Evolutionary conservation across 192 early-diverging fungal species (phyloP).

Genomic region (Podila verticillata): DNA sequence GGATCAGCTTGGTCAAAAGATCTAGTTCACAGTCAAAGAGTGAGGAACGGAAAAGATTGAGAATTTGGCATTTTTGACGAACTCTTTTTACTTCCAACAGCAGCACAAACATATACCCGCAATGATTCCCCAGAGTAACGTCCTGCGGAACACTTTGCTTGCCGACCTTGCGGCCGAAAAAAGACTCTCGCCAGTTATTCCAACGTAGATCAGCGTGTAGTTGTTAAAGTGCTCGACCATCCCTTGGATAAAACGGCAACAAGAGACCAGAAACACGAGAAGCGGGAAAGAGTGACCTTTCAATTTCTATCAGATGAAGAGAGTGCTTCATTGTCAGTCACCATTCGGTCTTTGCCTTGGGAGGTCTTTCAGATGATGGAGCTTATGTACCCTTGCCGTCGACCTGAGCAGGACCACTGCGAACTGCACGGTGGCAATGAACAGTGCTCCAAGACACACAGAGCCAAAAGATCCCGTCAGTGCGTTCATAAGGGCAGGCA

Average conservation of each 20-base stretch:
- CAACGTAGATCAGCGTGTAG: slow-evolving; percentile 76
- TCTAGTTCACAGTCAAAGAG: slow-evolving; percentile 29
- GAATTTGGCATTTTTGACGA: too few relatives aligned
- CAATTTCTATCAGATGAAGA: slow-evolving; percentile 15
- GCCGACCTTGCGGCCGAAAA: slow-evolving; percentile 62
- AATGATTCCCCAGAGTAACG: slow-evolving; percentile 71
- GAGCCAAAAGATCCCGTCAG: slow-evolving; percentile 72
- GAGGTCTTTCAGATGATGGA: not conserved
- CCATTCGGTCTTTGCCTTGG: not conserved
- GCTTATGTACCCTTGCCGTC: slow-evolving; percentile 56
- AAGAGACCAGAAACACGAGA: slow-evolving; percentile 49
- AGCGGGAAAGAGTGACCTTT: slow-evolving; percentile 48
- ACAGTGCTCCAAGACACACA: slow-evolving; percentile 68
- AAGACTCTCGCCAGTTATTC: slow-evolving; percentile 74
- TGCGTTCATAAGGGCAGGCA: slow-evolving; percentile 55
- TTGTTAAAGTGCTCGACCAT: slow-evolving; percentile 65
- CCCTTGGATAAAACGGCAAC: slow-evolving; percentile 50
- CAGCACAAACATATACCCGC: slow-evolving; percentile 37
- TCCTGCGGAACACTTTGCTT: slow-evolving; percentile 79
- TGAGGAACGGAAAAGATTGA: too few relatives aligned
- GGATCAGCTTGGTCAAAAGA: slow-evolving; percentile 62
- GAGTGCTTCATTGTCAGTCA: not conserved
- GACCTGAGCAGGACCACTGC: slow-evolving; percentile 53
- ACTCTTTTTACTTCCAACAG: too few relatives aligned
- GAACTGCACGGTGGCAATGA: slow-evolving; percentile 66